Conservation (phyloP, 495 filamentous ascomycete species). For the Lichina pygmaea region DNA sequence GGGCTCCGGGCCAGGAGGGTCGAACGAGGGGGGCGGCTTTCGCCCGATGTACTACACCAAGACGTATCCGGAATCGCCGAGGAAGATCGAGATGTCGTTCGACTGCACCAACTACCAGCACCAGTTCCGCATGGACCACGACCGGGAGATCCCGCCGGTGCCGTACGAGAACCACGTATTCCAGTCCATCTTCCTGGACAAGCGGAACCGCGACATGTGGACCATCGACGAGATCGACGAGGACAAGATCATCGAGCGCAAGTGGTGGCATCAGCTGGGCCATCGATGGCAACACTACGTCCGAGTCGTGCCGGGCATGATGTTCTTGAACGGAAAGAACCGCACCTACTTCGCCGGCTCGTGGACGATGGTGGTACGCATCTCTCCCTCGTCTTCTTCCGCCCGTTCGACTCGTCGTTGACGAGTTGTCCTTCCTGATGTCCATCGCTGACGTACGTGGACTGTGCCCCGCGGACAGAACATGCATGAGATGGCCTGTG, state of each 20-base stretch:
- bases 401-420: background rate
- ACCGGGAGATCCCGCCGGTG: conserved; percentile 12
- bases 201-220: conserved; percentile 37
- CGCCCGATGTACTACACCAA: conserved; percentile 68
- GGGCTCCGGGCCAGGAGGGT: conserved; percentile 8
- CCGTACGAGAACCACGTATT: conserved; percentile 40
- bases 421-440: no score
- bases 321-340: conserved; percentile 49
- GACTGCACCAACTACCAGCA: conserved; percentile 68
- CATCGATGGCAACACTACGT: conserved; percentile 62
- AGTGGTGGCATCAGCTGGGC: conserved; percentile 75
- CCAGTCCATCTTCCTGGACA: conserved; percentile 64
- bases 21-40: conserved; percentile 20
- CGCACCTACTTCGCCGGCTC: conserved; percentile 39
- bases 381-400: background rate
- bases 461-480: conserved; percentile 18
- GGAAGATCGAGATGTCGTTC: conserved; percentile 68
- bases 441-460: background rate
- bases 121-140: conserved; percentile 33
- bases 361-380: conserved; percentile 50
- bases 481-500: conserved; percentile 56
- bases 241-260: conserved; percentile 37
- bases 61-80: conserved; percentile 29
- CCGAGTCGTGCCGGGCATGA: conserved; percentile 51
- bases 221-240: conserved; percentile 41